Percentiles rank a stretch among this genome's conserved stretches.
These are phyloP conservation scores for Coemansia sp. DNA, from an alignment of 192 early-diverging fungal species.

Conservation along the genomic window DNA sequence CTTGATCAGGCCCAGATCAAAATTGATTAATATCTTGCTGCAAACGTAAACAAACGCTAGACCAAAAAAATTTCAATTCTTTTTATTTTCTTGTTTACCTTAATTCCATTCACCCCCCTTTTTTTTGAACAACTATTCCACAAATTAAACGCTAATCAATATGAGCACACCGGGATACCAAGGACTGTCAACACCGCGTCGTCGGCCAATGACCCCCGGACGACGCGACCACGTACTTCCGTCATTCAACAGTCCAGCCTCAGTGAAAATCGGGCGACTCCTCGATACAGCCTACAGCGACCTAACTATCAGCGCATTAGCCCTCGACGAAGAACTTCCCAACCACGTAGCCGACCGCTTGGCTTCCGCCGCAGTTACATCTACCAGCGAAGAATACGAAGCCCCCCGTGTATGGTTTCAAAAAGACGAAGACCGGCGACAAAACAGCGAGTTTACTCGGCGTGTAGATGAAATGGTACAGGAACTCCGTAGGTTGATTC, in stretches of 20 bases:
- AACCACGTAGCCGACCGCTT: constrained; percentile 26
- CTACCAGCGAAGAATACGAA: constrained; percentile 47
- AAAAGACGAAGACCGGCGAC: constrained; percentile 42
- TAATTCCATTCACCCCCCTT: neutral
- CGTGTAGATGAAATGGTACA: constrained; percentile 51
- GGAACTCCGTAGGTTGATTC: constrained; percentile 46
- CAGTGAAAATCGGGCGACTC: constrained; percentile 32
- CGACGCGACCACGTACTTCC: constrained; percentile 48
- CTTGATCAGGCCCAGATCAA: too few species aligned
- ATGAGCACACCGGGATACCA: constrained; percentile 34
- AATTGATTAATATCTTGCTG: too few species aligned
- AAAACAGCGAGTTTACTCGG: constrained; percentile 43
- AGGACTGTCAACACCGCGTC: constrained; percentile 41
- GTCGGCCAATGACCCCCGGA: constrained; percentile 49
- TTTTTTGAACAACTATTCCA: constrained; percentile 1
- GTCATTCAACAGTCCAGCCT: constrained; percentile 47
- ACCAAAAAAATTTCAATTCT: too few species aligned
- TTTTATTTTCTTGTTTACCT: neutral
- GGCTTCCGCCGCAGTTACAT: constrained; percentile 17
- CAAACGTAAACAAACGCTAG: too few species aligned
- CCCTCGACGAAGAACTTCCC: constrained; percentile 32
- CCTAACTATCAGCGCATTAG: neutral
- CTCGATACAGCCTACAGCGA: constrained; percentile 34
- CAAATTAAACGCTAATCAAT: too few species aligned
- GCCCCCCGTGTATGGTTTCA: constrained; percentile 54